Evolutionary conservation across 75 land plant genomes (phyloP).

Genomic region (Azolla pinnata): DNA sequence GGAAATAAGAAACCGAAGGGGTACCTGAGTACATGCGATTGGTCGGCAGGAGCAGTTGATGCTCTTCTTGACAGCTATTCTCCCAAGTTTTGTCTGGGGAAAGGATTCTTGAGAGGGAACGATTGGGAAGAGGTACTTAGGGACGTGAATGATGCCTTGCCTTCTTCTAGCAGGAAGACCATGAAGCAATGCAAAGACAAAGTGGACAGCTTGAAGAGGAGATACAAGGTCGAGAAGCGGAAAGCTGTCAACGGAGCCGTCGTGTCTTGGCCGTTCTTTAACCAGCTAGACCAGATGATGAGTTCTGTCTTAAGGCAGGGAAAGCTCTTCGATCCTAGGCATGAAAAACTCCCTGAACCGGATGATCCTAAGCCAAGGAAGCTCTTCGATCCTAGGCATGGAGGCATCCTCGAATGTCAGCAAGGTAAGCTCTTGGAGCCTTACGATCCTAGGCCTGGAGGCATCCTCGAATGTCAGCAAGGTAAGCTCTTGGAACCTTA

Average conservation of each 20-base stretch:
- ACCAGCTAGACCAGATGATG: constrained; percentile 23
- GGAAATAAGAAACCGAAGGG: constrained; percentile 2
- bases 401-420: too few relatives aligned
- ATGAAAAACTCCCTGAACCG: too few relatives aligned
- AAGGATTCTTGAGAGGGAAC: constrained; percentile 26
- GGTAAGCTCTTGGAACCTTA: background rate
- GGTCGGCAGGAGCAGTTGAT: constrained; percentile 15
- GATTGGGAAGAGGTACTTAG: constrained; percentile 40
- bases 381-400: background rate
- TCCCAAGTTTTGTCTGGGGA: constrained; percentile 13
- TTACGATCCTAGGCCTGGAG: too few relatives aligned
- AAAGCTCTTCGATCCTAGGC: background rate
- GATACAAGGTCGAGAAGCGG: constrained; percentile 20
- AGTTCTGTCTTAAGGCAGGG: constrained; percentile 2
- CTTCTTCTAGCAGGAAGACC: constrained; percentile 22
- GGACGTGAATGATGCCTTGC: constrained; percentile 24
- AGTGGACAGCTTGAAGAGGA: constrained; percentile 37
- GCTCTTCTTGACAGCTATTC: constrained; percentile 17
- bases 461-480: too few relatives aligned
- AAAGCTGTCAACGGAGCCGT: constrained; percentile 14
- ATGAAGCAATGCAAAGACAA: constrained; percentile 40
- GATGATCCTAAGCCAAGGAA: constrained; percentile 6
- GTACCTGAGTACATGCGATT: constrained; percentile 5
- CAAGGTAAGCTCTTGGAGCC: background rate
- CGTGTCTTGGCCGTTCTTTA: constrained; percentile 16